phyloP scores from a whole-genome alignment of 2,329 filamentous ascomycete species.

The Epichloe sibirici region DNA sequence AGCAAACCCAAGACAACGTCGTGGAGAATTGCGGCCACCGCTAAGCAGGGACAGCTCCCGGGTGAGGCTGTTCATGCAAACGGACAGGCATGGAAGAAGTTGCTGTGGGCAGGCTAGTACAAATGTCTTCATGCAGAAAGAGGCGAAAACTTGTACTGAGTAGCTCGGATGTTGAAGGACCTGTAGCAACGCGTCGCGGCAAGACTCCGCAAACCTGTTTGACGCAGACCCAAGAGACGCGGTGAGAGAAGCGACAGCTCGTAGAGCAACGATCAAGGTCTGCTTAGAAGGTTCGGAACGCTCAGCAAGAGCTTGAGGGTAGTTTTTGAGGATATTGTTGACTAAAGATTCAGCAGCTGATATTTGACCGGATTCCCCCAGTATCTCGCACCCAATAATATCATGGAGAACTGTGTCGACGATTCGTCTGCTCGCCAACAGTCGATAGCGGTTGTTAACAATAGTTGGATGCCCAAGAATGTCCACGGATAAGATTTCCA shows the following conservation, averaged over 20 bases:
- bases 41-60: slow-evolving; percentile 71
- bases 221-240: slow-evolving; percentile 70
- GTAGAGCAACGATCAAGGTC: slow-evolving; percentile 65
- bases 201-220: slow-evolving; percentile 65
- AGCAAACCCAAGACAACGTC: slow-evolving; percentile 79
- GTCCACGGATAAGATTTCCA: slow-evolving; percentile 69
- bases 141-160: slow-evolving; percentile 83
- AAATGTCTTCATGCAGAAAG: slow-evolving; percentile 75
- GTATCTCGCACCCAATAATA: slow-evolving; percentile 65
- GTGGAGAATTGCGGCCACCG: slow-evolving; percentile 63
- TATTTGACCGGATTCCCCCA: slow-evolving; percentile 82
- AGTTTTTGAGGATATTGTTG: slow-evolving; percentile 86
- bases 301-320: slow-evolving; percentile 80
- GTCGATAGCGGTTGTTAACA: slow-evolving; percentile 73
- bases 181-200: slow-evolving; percentile 77
- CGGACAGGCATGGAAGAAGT: slow-evolving; percentile 77
- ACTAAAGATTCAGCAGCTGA: slow-evolving; percentile 70
- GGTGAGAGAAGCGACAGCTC: slow-evolving; percentile 68
- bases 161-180: slow-evolving; percentile 92
- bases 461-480: slow-evolving; percentile 66
- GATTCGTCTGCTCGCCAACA: slow-evolving; percentile 74
- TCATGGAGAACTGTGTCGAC: slow-evolving; percentile 75
- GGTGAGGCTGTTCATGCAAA: slow-evolving; percentile 91
- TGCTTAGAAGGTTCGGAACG: slow-evolving; percentile 81
- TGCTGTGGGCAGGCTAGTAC: slow-evolving; percentile 88